A percentile compares a stretch with the other conserved stretches of the same genome.
Evolutionary conservation across 129 eudicot genomes (phyloP).

Genomic region (Chrysanthemum makinoi): DNA sequence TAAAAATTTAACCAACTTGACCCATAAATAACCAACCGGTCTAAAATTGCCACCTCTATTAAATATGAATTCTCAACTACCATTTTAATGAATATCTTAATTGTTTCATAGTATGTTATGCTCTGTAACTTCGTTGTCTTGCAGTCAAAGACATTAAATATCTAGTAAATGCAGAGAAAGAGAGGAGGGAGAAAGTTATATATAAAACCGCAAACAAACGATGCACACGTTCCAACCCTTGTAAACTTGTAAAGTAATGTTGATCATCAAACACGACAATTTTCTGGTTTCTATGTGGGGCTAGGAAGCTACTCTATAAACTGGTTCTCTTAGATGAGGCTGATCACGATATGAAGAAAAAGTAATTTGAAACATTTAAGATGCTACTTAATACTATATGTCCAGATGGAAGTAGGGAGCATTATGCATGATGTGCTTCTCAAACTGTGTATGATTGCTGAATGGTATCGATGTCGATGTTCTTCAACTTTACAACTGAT

Average conservation of each 20-base stretch:
- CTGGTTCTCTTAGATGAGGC: background rate
- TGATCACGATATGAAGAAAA: background rate
- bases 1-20: too few relatives aligned
- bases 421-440: slow-evolving; percentile 5
- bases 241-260: background rate
- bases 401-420: background rate
- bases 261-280: background rate
- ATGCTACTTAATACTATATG: slow-evolving; percentile 1
- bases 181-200: too few relatives aligned
- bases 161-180: too few relatives aligned
- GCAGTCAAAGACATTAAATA: too few relatives aligned
- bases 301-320: background rate
- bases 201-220: too few relatives aligned
- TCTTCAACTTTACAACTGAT: slow-evolving; percentile 69
- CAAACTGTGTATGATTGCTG: slow-evolving; percentile 63
- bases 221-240: background rate
- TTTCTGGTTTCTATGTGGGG: background rate
- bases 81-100: too few relatives aligned
- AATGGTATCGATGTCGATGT: slow-evolving; percentile 64
- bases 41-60: too few relatives aligned
- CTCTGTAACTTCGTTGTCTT: too few relatives aligned
- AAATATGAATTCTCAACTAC: too few relatives aligned
- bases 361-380: background rate
- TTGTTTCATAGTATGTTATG: too few relatives aligned
- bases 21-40: too few relatives aligned